Conservation (phyloP, 495 filamentous ascomycete genomes). For the Aspergillus campestris region DNA sequence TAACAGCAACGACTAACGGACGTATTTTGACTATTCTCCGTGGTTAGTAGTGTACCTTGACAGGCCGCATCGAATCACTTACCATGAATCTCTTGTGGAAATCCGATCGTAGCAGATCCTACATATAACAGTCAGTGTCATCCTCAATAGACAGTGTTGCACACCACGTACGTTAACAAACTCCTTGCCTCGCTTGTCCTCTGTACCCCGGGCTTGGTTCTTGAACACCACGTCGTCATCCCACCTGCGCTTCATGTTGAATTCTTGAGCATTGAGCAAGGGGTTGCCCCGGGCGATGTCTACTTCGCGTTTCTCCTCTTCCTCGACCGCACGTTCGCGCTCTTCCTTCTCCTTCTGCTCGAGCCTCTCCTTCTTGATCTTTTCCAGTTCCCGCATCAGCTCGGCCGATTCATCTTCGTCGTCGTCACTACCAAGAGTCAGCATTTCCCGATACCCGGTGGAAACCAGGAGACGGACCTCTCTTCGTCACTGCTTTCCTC, state of each 20-base stretch:
- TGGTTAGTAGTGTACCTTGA: constrained; percentile 21
- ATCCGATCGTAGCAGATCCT: constrained; percentile 89
- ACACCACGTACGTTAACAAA: constrained; percentile 74
- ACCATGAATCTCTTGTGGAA: constrained; percentile 98
- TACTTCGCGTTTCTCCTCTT: constrained; percentile 73
- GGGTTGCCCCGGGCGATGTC: constrained; percentile 93
- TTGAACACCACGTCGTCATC: constrained; percentile 99
- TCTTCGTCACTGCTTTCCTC: constrained; percentile 69
- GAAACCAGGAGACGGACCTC: constrained; percentile 27
- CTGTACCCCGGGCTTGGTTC: constrained; percentile 93
- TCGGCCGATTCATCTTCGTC: constrained; percentile 88
- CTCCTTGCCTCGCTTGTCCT: constrained; percentile 87
- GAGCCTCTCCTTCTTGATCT: constrained; percentile 83
- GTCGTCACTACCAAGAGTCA: constrained; percentile 46
- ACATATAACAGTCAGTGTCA: constrained; percentile 14
- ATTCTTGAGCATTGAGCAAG: constrained; percentile 61
- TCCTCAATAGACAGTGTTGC: neutral
- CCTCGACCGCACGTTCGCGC: constrained; percentile 62
- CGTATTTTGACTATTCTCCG: constrained; percentile 52
- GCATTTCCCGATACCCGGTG: neutral
- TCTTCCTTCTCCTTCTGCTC: constrained; percentile 85
- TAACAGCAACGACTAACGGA: constrained; percentile 38
- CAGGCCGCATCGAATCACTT: constrained; percentile 20
- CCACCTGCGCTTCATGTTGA: constrained; percentile 57
- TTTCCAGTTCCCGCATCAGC: constrained; percentile 84